phyloP scores from a whole-genome alignment of 495 filamentous ascomycete species.

The Xylaria nigripes region DNA sequence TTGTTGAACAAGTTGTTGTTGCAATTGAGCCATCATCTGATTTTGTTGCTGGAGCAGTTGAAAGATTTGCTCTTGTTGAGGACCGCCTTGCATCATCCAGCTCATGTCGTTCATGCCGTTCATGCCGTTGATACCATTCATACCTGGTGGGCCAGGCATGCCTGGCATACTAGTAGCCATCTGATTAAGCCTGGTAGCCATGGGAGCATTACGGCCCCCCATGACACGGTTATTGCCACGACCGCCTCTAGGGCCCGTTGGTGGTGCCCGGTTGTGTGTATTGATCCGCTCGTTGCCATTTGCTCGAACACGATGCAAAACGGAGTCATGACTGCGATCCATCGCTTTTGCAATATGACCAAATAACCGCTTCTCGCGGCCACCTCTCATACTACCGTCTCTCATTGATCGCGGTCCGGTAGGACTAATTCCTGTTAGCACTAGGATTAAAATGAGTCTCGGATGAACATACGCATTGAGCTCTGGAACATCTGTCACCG shows the following conservation, averaged over 20 bases:
- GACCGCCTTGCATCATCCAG: slow-evolving; percentile 40
- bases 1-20: slow-evolving; percentile 55
- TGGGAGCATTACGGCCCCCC: slow-evolving; percentile 34
- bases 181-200: slow-evolving; percentile 35
- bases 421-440: slow-evolving; percentile 51
- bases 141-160: slow-evolving; percentile 31
- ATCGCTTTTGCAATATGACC: slow-evolving; percentile 82
- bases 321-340: slow-evolving; percentile 63
- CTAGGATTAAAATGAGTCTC: not conserved
- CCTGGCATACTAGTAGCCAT: slow-evolving; percentile 27
- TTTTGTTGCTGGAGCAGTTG: slow-evolving; percentile 86
- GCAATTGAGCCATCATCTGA: slow-evolving; percentile 65
- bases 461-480: slow-evolving; percentile 59
- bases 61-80: slow-evolving; percentile 69
- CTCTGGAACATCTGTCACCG: slow-evolving; percentile 35
- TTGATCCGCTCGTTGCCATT: slow-evolving; percentile 71
- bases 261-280: slow-evolving; percentile 59
- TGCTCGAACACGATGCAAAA: slow-evolving; percentile 74
- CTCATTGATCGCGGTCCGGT: slow-evolving; percentile 96
- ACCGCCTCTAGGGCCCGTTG: slow-evolving; percentile 59
- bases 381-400: slow-evolving; percentile 44
- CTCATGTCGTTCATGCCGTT: slow-evolving; percentile 34
- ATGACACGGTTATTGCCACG: slow-evolving; percentile 45
- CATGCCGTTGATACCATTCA: slow-evolving; percentile 32
- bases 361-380: slow-evolving; percentile 67